Conservation (phyloP, 441 rosid species). For the Eugenia klotzschiana region DNA sequence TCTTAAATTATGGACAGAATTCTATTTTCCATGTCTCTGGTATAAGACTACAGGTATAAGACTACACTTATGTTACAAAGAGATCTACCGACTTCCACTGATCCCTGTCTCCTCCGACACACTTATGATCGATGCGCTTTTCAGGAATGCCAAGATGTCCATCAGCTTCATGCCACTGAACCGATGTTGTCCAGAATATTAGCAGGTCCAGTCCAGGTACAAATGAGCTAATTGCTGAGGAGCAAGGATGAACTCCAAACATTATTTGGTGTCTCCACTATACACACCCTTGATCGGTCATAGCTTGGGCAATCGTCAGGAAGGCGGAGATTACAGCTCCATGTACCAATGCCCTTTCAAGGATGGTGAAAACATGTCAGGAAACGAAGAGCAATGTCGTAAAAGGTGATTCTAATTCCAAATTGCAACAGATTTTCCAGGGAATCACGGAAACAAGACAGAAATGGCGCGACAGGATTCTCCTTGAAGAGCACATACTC, state of each 20-base stretch:
- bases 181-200: neutral
- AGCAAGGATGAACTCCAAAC: neutral
- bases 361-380: neutral
- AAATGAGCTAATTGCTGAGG: neutral
- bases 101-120: neutral
- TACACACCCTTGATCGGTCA: conserved; percentile 97
- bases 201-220: neutral
- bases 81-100: neutral
- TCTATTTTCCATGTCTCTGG: neutral
- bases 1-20: neutral
- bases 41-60: conserved; percentile 10
- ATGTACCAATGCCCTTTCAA: conserved; percentile 63
- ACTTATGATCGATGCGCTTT: neutral
- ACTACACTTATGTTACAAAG: conserved; percentile 24
- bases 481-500: conserved; percentile 52
- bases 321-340: conserved; percentile 90
- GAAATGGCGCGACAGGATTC: neutral
- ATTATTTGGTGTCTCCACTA: conserved; percentile 8
- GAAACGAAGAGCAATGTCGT: neutral
- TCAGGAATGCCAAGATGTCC: neutral
- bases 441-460: neutral
- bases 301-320: conserved; percentile 88
- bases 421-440: neutral
- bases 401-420: neutral
- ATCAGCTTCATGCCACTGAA: neutral